These are phyloP conservation scores for Penicillium desertorum DNA, from an alignment of 495 filamentous ascomycete genomes.

Conservation along the genomic window DNA sequence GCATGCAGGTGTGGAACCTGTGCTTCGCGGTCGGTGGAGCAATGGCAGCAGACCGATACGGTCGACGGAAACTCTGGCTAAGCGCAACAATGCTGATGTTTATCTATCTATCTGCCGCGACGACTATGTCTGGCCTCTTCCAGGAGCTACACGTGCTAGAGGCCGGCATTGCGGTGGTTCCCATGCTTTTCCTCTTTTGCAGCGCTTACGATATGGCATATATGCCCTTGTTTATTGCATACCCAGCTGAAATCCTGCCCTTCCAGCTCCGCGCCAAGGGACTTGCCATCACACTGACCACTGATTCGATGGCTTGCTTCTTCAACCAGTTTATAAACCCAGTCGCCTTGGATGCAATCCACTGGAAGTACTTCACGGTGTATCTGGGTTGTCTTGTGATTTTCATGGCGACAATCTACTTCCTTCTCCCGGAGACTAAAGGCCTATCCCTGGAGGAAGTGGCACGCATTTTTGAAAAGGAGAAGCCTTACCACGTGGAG, in stretches of 20 bases:
- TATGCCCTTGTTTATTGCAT: conserved; percentile 60
- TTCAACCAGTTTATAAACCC: conserved; percentile 59
- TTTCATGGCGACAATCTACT: conserved; percentile 57
- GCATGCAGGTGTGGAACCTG: conserved; percentile 31
- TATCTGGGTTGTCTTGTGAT: conserved; percentile 54
- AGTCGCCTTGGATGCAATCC: conserved; percentile 43
- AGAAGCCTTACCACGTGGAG: conserved; percentile 5
- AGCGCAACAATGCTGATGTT: conserved; percentile 57
- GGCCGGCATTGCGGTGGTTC: conserved; percentile 55
- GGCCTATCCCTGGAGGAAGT: conserved; percentile 62
- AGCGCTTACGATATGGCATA: conserved; percentile 59
- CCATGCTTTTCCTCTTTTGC: conserved; percentile 61
- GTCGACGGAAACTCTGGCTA: conserved; percentile 57
- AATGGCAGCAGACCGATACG: conserved; percentile 55
- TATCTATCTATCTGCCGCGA: conserved; percentile 53
- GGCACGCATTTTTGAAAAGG: conserved; percentile 52
- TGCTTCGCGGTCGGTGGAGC: conserved; percentile 47
- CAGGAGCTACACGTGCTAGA: conserved; percentile 42
- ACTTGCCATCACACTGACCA: conserved; percentile 61
- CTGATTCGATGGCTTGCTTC: conserved; percentile 54
- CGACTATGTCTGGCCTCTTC: conserved; percentile 54
- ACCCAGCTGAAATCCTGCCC: conserved; percentile 62
- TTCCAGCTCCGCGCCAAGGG: conserved; percentile 69
- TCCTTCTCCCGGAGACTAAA: conserved; percentile 64
- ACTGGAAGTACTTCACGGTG: conserved; percentile 59